Evolutionary conservation across 371 early-diverging fungal species (phyloP).

Genomic region (Mortierella sp.): DNA sequence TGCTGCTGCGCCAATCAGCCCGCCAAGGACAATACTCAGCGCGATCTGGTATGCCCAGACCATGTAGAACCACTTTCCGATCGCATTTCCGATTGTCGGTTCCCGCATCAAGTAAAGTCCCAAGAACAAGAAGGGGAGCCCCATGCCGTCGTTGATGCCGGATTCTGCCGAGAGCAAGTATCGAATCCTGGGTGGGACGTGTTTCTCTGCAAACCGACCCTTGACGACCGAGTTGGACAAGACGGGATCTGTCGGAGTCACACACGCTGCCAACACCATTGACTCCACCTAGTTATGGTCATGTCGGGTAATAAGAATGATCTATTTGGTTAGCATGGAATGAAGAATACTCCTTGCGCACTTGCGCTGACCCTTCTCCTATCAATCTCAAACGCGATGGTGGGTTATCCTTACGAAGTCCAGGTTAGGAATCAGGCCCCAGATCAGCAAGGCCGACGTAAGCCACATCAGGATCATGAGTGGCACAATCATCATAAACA

Average conservation of each 20-base stretch:
- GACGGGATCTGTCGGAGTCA: slow-evolving; percentile 98
- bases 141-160: slow-evolving; percentile 64
- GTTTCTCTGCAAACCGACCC: slow-evolving; percentile 93
- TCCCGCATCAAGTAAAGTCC: slow-evolving; percentile 76
- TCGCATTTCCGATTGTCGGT: slow-evolving; percentile 68
- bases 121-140: slow-evolving; percentile 89
- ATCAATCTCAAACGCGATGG: background rate
- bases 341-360: background rate
- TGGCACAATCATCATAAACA: slow-evolving; percentile 87
- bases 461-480: slow-evolving; percentile 93
- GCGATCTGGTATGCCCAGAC: slow-evolving; percentile 83
- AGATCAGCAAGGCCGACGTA: slow-evolving; percentile 78
- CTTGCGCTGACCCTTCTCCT: background rate
- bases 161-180: slow-evolving; percentile 88
- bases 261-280: slow-evolving; percentile 88
- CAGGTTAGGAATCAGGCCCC: slow-evolving; percentile 72
- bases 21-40: slow-evolving; percentile 83
- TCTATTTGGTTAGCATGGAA: background rate
- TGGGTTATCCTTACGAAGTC: slow-evolving; percentile 65
- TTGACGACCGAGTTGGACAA: slow-evolving; percentile 94
- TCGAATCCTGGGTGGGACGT: slow-evolving; percentile 87
- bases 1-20: slow-evolving; percentile 80
- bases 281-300: slow-evolving; percentile 68
- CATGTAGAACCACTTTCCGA: slow-evolving; percentile 80
- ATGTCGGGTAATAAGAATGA: background rate